Evolutionary conservation across 306 rosid species (phyloP), one percentile per base, ranked within the genome.

Genomic region (Ormosia semicastrata): DNA sequence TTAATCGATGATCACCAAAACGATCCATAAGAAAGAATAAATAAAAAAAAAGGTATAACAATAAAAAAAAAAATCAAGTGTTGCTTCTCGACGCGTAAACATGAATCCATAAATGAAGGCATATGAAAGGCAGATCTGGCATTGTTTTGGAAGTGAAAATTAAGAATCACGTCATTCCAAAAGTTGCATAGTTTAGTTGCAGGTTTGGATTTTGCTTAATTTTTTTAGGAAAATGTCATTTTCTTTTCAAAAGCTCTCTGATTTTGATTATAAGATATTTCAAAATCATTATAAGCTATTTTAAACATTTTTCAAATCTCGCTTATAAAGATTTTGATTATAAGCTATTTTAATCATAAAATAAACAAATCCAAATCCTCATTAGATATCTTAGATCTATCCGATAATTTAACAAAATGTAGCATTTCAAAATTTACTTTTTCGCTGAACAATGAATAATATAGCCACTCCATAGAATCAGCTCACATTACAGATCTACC

Each of bases 401-500:
- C 44, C 6, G 4, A 37, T 39, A 37, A 39, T 39, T 58, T n/a
- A 63, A 8, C 36, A 64, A 73, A 74, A 79, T 39, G 84, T 33
- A 67, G 57, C 79, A 60, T 59, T 67, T 70, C 39, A 67, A 49
- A 58, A 29, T 41, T 52, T 7, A 49, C 46, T 10, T 50, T 30
- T 37, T 46, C 3, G 24, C 47, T 34, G 37, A 79, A 30, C 11
- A 53, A 34, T 2, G 3, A 66, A 66, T 9, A 0, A 15, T 3
- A 52, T n/a, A 37, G 11, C 46, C 49, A 76, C 34, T 15, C 46
- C 37, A 50, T 3, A 17, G 62, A 63, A 71, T 80, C 72, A 8
- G 11, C 11, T 50, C 44, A 50, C 5, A 71, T 43, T 72, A 83
- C 67, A 83, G 87, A 87, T 83, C 83, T 49, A 83, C 8, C 7